Base-by-base conservation (phyloP, 2,329 filamentous ascomycete species). In the Catunica adiposa region DNA sequence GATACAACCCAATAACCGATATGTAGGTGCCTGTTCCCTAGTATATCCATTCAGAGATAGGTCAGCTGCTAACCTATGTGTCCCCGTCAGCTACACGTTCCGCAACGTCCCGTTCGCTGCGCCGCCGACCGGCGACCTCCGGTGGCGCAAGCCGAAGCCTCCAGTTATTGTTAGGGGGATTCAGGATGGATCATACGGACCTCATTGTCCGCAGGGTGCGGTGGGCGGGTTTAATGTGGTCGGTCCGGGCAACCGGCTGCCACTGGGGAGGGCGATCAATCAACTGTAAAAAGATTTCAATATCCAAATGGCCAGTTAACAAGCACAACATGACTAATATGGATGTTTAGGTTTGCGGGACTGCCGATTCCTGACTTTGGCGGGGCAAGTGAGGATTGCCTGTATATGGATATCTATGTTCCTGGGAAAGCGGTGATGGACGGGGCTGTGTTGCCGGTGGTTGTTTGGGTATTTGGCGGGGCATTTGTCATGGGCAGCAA, bases 401-500 rank as follows among this genome's bases (percentile, higher is more conserved):
- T 76, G 1, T 73, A 73, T 59, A 67, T 76, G 11, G 72, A 76
- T 60, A 60, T 76, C n/a, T 70, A 70, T 44, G 71, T 73, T 1
- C 73, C 73, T 3, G 66, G 64, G 5, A 68, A 68, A 55, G 71
- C 69, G 0, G 61, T 73, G 20, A 61, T 66, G 17, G 62, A 67
- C 25, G 64, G 66, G 11, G 63, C 62, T 0, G 59, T 63, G 51
- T 62, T 75, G 6, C 72, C 72, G 1, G 71, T 75, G 1, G 62
- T 71, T 15, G 67, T 73, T 5, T 75, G 67, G 66, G 64, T 75
- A 22, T 71, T 70, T 60, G 73, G 72, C 3, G 73, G 72, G 2
- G 72, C 66, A 17, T 76, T 69, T 59, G 64, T 66, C 1, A 65
- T 67, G n/a, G 71, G 71, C 23, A 66, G 62, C 61, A 73, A 73